phyloP scores from a whole-genome alignment of 305 asterid species.

The Fraxinus ornus region DNA sequence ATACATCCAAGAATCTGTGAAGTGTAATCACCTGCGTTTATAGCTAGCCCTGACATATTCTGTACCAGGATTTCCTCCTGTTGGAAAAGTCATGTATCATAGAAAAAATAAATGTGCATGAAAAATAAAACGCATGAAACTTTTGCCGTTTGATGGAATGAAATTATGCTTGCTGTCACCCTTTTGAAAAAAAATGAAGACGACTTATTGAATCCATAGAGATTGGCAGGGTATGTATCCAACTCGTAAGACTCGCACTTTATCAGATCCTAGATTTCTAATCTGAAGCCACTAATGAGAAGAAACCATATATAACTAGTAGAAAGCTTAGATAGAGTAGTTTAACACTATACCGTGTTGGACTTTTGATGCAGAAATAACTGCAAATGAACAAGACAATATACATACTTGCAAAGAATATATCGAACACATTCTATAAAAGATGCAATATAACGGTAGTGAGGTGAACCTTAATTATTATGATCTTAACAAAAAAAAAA shows the following conservation, averaged over 20 bases:
- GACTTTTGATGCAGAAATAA: neutral
- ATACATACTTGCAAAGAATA: neutral
- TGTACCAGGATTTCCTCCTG: neutral
- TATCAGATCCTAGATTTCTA: neutral
- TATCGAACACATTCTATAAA: neutral
- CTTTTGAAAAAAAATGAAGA: neutral
- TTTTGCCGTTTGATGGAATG: neutral
- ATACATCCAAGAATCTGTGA: conserved; percentile 10
- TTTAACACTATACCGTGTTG: neutral
- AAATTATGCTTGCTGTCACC: neutral
- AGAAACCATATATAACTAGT: neutral
- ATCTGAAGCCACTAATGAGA: neutral
- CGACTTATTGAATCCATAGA: neutral
- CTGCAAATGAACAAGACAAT: neutral
- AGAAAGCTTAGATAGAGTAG: neutral
- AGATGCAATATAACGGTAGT: neutral
- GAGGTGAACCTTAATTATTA: neutral
- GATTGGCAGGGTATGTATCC: neutral
- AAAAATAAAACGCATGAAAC: neutral
- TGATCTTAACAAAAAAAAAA: neutral
- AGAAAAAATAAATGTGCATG: neutral
- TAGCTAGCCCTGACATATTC: neutral
- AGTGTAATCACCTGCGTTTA: conserved; percentile 2
- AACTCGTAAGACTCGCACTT: neutral
- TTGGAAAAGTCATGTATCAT: neutral